Base-by-base conservation (phyloP, 768 basidiomycete species). In the Phanerochaete carnosa region DNA sequence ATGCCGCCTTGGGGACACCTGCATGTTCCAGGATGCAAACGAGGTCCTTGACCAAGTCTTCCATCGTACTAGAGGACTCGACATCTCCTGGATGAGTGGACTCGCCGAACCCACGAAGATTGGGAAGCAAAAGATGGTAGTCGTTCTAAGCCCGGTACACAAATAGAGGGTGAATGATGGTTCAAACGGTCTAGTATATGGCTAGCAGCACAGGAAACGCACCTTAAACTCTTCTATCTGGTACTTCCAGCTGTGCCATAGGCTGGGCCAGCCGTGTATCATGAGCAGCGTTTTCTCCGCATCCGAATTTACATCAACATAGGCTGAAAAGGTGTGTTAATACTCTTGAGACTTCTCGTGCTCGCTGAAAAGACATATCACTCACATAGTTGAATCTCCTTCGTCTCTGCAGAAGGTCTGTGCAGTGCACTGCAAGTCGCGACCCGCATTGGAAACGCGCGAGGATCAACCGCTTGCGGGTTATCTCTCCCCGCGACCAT, bases 181-280 rank as follows among this genome's bases (percentile, higher is more conserved):
- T 66, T 86, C 88, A 29, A 23, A 13, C 51, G 45, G 45, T 46
- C 23, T 8, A 12, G 3, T 49, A 25, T 49, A 11, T 3, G 26
- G 16, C 23, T 12, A 32, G n/a, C 19, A 7, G 19, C 19, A 12
- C 39, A 23, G 22, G 8, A 2, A 19, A 62, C 68, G 32, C 63
- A 82, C 89, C 75, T 85, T 71, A 69, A 91, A 86, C 61, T 83
- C 80, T 54, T 83, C 73, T 19, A 92, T 89, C 68, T 92, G 90
- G 32, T 80, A 80, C 35, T 84, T 79, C 90, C 89, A 92, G 22
- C 80, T 82, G 57, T 83, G 86, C 90, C 90, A 92, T 3, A 90
- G 70, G 63, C 85, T 80, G 0, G 90, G 90, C 90, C 90, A 92
- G 3, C 90, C 90, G 65, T 92, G 90, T 0, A 91, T 84, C 79